A percentile compares a stretch with the other conserved stretches of the same genome.
These are phyloP conservation scores for Cucumis melo DNA, from an alignment of 306 rosid genomes.

Conservation along the genomic window DNA sequence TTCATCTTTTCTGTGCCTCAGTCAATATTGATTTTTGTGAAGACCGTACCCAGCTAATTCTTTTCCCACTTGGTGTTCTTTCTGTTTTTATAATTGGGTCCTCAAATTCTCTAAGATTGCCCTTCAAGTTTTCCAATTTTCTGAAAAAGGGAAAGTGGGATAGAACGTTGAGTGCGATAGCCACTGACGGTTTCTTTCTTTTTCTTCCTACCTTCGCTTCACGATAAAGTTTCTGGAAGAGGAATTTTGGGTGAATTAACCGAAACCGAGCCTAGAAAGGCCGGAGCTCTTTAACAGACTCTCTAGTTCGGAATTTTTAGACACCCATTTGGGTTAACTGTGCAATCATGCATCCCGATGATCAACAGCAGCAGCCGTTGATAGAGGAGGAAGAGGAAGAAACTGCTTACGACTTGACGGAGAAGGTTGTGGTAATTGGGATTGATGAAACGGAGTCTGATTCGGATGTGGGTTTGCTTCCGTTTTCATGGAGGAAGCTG, in stretches of 20 bases:
- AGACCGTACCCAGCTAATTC: not conserved
- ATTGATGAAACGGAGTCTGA: conserved; percentile 23
- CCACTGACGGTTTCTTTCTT: conserved; percentile 5
- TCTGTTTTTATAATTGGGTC: not conserved
- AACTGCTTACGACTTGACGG: conserved; percentile 54
- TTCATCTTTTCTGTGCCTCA: not conserved
- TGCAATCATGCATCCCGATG: conserved; percentile 29
- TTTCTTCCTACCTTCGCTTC: not conserved
- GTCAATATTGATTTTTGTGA: not conserved
- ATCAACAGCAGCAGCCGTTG: conserved; percentile 30
- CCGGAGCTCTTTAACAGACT: not conserved
- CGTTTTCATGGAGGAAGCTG: conserved; percentile 91
- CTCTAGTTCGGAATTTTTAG: not conserved
- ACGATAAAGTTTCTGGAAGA: conserved; percentile 5
- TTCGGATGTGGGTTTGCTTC: conserved; percentile 19
- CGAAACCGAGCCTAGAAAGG: not conserved
- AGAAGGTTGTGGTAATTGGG: conserved; percentile 51
- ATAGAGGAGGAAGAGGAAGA: conserved; percentile 24
- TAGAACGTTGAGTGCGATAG: not conserved
- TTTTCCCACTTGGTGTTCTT: not conserved
- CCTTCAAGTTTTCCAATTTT: not conserved
- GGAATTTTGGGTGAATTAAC: not conserved
- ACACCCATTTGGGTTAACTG: not conserved
- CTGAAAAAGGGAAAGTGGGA: not conserved
- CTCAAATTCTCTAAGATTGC: not conserved